Conservation (phyloP, 1,284 basidiomycete species). For the Cystobasidiaceae sp. region DNA sequence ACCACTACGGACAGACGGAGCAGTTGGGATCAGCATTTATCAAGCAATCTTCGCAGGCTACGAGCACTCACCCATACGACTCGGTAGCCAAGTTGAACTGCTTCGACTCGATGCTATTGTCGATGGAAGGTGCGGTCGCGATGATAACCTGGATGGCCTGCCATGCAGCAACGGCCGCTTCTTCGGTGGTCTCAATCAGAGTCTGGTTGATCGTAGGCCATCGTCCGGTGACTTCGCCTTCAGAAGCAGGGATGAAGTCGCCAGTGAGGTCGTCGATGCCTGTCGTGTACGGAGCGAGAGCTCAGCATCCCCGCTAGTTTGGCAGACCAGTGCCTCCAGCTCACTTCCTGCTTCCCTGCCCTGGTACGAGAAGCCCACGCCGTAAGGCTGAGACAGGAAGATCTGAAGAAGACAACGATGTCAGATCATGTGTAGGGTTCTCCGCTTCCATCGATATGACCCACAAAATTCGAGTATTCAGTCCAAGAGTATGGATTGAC, state of each 20-base stretch:
- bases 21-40: not conserved
- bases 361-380: constrained; percentile 22
- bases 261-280: constrained; percentile 12
- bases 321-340: not conserved
- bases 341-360: constrained; percentile 4
- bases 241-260: not conserved
- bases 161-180: constrained; percentile 24
- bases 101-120: constrained; percentile 6
- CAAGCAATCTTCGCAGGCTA: too few relatives aligned
- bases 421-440: not conserved
- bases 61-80: not conserved
- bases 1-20: not conserved
- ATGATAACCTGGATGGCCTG: constrained; percentile 22
- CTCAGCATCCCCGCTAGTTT: not conserved
- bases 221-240: constrained; percentile 8
- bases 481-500: constrained; percentile 27
- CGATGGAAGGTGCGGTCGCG: constrained; percentile 14
- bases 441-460: not conserved
- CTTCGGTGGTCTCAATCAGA: constrained; percentile 5
- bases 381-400: constrained; percentile 23
- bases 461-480: constrained; percentile 13
- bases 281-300: not conserved
- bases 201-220: constrained; percentile 16
- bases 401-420: not conserved
- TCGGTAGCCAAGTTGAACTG: constrained; percentile 26